Evolutionary conservation across 768 basidiomycete genomes (phyloP).

Genomic region (Tulasnella sp.): DNA sequence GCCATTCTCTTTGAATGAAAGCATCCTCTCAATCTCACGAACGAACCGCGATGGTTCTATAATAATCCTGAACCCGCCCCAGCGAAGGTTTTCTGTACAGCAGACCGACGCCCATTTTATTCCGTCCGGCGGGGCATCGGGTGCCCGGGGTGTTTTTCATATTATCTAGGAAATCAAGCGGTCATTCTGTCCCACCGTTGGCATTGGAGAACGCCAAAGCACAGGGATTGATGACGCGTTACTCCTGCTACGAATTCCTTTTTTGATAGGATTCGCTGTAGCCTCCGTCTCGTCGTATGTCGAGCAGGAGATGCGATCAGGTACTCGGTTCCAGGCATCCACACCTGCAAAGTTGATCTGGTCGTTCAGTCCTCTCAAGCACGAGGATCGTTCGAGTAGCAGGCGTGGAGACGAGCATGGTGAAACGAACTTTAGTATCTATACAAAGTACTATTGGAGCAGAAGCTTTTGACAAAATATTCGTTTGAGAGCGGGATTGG

Average conservation of each 20-base stretch:
- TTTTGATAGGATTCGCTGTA: conserved; percentile 69
- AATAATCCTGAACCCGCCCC: no score
- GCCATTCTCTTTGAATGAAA: no score
- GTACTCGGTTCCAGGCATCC: conserved; percentile 56
- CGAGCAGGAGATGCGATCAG: conserved; percentile 46
- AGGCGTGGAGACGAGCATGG: conserved; percentile 69
- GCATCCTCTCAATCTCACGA: no score
- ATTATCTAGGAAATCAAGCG: no score
- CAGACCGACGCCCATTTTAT: no score
- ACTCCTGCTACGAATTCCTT: conserved; percentile 82
- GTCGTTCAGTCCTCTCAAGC: conserved; percentile 64
- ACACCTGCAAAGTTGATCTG: conserved; percentile 66
- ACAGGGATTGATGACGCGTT: conserved; percentile 68
- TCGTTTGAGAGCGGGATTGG: no score
- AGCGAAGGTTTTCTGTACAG: no score
- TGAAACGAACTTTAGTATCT: conserved; percentile 37
- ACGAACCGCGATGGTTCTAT: no score
- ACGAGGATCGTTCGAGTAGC: conserved; percentile 66
- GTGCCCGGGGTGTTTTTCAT: no score
- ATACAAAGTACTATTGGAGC: background rate
- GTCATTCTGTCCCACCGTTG: conserved; percentile 30
- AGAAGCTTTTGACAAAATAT: no score
- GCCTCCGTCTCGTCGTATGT: conserved; percentile 49
- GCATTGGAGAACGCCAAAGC: conserved; percentile 52
- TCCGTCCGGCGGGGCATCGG: no score